Evolutionary conservation across 805 yeast genomes (phyloP), one percentile per base, ranked within the genome.

Genomic region (Yamadazyma kitorensis): DNA sequence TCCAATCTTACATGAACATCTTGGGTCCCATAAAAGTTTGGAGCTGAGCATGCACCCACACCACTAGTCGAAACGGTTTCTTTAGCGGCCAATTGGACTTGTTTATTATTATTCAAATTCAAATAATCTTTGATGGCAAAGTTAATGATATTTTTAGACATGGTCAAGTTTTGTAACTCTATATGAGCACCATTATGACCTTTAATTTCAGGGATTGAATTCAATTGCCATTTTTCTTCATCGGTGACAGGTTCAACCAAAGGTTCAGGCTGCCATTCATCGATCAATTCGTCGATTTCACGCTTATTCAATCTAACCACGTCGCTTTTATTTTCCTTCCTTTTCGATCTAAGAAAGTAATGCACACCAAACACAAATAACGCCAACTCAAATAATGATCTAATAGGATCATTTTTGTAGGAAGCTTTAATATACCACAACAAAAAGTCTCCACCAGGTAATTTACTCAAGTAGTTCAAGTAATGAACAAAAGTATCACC

Each of bases 41-140:
- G 95, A 4, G 98, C 98, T 25, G 98, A 96, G 68, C 98, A 93
- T 1, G 97, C 91, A 44, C 98, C 98, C 33, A 93, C 97, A 55
- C 98, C 98, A 39, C 83, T 78, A 38, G 70, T 68, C 29, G 68
- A 67, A 41, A 93, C 78, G 15, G 78, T 70, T 19, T 65, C 55
- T 33, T 75, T 70, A 4, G 88, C 87, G 9, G 68, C 72, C 14
- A 67, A 57, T 33, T 65, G 64, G 24, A 87, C 67, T 11, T 43
- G 54, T 14, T 60, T 58, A 46, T 74, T 61, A 21, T 60, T 59
- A 31, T 81, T 74, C 54, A 87, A 62, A 48, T 79, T 74, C 52
- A 86, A 69, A 47, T 82, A 81, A 60, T 91, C 95, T 36, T 74
- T 59, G 3, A 87, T 74, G 4, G 88, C 74, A 48, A 88, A 65